Evolutionary conservation across 805 yeast species (phyloP).

Genomic region (Kazachstania viticola): DNA sequence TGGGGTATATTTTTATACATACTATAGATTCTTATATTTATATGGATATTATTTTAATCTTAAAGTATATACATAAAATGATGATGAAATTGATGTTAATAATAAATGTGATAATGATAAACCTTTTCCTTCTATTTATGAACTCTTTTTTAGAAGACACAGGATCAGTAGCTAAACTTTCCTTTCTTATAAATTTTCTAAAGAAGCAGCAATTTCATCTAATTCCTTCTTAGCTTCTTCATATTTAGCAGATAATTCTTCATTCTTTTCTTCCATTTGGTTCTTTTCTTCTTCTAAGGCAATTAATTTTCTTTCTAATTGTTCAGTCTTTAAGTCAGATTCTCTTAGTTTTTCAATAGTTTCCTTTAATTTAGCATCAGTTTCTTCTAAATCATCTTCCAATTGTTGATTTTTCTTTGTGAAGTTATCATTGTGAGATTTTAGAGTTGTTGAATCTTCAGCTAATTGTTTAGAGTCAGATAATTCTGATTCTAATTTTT

Average conservation of each 20-base stretch:
- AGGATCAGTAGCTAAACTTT: too few species aligned
- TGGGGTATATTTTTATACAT: too few species aligned
- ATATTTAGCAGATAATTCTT: conserved; percentile 76
- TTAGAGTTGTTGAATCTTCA: conserved; percentile 80
- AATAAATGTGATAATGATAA: too few species aligned
- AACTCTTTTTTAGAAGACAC: too few species aligned
- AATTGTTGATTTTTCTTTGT: conserved; percentile 83
- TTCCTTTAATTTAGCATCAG: conserved; percentile 84
- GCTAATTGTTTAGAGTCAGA: conserved; percentile 58
- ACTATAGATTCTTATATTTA: too few species aligned
- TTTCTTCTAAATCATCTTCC: conserved; percentile 72
- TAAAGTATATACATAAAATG: too few species aligned
- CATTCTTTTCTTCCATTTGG: conserved; percentile 80
- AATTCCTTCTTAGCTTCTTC: conserved; percentile 80
- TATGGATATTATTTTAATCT: too few species aligned
- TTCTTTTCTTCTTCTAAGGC: conserved; percentile 89
- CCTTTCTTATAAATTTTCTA: conserved; percentile 50
- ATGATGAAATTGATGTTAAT: too few species aligned
- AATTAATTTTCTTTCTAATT: conserved; percentile 85
- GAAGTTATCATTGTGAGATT: conserved; percentile 81
- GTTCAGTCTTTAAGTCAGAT: conserved; percentile 92
- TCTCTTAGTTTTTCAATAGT: conserved; percentile 91
- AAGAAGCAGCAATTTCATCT: conserved; percentile 93
- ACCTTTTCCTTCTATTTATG: too few species aligned
- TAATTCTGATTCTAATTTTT: conserved; percentile 32